Percentiles rank a stretch among this genome's conserved stretches.
Conservation (phyloP, 768 basidiomycete species). For the Suillus bovinus region DNA sequence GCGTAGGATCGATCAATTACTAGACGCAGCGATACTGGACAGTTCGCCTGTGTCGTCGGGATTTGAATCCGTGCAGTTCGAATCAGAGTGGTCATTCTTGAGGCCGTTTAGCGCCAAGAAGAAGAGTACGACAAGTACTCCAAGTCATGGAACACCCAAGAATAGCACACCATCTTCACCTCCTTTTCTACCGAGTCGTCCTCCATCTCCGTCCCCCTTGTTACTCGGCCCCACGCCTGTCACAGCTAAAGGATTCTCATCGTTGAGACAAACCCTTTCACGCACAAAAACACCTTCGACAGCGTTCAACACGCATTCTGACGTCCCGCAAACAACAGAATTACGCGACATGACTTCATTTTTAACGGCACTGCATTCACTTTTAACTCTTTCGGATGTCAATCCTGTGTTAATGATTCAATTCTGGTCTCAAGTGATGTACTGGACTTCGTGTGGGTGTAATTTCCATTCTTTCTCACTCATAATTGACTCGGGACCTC, state of each 20-base stretch:
- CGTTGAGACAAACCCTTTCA: constrained; percentile 65
- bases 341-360: constrained; percentile 69
- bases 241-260: constrained; percentile 58
- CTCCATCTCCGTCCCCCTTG: constrained; percentile 54
- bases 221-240: constrained; percentile 43
- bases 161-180: constrained; percentile 46
- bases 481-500: constrained; percentile 15
- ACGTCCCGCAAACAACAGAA: constrained; percentile 43
- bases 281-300: constrained; percentile 49
- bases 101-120: constrained; percentile 70
- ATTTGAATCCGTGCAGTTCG: constrained; percentile 85
- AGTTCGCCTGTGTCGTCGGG: constrained; percentile 75
- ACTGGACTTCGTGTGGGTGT: constrained; percentile 92
- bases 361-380: constrained; percentile 80
- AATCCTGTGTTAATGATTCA: constrained; percentile 89
- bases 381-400: constrained; percentile 83
- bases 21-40: constrained; percentile 84
- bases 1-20: constrained; percentile 79
- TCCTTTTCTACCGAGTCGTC: constrained; percentile 46
- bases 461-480: constrained; percentile 7
- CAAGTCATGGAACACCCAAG: constrained; percentile 30
- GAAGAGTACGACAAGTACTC: constrained; percentile 37
- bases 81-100: constrained; percentile 93
- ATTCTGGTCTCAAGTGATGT: constrained; percentile 96
- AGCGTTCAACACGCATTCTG: constrained; percentile 50